Base-by-base conservation (phyloP, 2,329 filamentous ascomycete species). In the Pseudogymnoascus sp. region DNA sequence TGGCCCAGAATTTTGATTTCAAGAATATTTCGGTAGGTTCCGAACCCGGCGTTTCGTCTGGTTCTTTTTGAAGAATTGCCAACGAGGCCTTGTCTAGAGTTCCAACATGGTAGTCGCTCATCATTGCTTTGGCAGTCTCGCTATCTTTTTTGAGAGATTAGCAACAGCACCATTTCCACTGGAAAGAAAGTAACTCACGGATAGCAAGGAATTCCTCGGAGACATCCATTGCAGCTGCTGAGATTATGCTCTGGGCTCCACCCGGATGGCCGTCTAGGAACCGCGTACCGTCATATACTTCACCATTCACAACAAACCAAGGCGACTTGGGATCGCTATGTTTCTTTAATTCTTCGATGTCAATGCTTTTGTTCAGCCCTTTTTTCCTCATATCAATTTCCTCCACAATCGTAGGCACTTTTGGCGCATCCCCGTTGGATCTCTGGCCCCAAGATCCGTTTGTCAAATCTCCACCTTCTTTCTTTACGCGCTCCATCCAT, bases 401-500 rank as follows among this genome's bases (percentile, higher is more conserved):
- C 66, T 85, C 82, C 36, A 81, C 77, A 2, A 76, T 73, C 31
- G 72, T 73, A 5, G 78, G 76, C 60, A 79, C 68, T 59, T 75
- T 72, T 21, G 75, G 75, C 63, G 81, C 81, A 1, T 82, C 84
- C 2, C 80, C 79, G 38, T 85, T 74, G 6, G 48, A 8, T 64
- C 79, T 84, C 72, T 95, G 91, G 6, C 92, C 92, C 91, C 92
- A 96, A 70, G 86, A 87, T 0, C 90, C 89, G 67, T 96, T 95
- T 5, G 81, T 79, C 15, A 96, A 77, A 70, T 96, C 86, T 0
- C 91, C 91, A 1, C 92, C 92, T 0, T 81, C 79, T 66, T 90
- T 91, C 74, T 95, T 96, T 25, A 94, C 87, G 13, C 88, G 81
- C 70, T 96, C 91, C 92, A 97, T 96, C 92, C 92, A 97, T 0